phyloP scores from a whole-genome alignment of 306 rosid genomes.

The Abrus precatorius region DNA sequence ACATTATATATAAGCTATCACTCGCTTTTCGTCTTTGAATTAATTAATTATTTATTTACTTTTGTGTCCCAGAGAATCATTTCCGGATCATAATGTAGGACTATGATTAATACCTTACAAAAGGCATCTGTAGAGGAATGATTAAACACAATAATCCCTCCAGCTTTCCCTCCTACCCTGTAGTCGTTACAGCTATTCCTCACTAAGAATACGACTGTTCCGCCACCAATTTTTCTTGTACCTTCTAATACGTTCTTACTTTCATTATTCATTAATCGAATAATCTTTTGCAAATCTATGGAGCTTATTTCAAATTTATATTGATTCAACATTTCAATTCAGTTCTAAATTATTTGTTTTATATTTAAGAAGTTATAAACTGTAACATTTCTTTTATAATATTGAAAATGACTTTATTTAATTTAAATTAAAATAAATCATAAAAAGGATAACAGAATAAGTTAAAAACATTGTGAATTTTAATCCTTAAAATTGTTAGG shows the following conservation, averaged over 20 bases:
- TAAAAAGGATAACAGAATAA: neutral
- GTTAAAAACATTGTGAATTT: neutral
- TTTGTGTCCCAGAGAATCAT: conserved; percentile 37
- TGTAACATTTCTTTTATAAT: neutral
- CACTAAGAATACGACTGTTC: conserved; percentile 21
- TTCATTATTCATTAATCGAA: neutral
- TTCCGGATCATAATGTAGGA: conserved; percentile 34
- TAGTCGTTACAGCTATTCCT: conserved; percentile 41
- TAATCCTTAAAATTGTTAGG: conserved; percentile 8
- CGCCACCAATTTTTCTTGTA: neutral
- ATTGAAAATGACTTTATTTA: neutral
- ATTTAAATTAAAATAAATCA: neutral
- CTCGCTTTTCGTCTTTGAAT: conserved; percentile 29
- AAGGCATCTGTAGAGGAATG: conserved; percentile 32
- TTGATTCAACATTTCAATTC: neutral
- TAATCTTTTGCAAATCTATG: neutral
- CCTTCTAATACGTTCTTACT: conserved; percentile 3
- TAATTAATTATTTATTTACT: conserved; percentile 15
- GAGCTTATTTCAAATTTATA: neutral
- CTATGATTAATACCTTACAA: conserved; percentile 31
- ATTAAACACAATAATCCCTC: conserved; percentile 34
- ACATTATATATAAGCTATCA: conserved; percentile 23
- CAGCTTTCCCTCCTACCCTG: conserved; percentile 18
- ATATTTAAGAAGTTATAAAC: neutral
- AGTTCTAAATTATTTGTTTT: conserved; percentile 4